Percentiles rank a stretch among this genome's conserved stretches.
Evolutionary conservation across 257 asterid genomes (phyloP).

Genomic region (Paulownia fortunei): DNA sequence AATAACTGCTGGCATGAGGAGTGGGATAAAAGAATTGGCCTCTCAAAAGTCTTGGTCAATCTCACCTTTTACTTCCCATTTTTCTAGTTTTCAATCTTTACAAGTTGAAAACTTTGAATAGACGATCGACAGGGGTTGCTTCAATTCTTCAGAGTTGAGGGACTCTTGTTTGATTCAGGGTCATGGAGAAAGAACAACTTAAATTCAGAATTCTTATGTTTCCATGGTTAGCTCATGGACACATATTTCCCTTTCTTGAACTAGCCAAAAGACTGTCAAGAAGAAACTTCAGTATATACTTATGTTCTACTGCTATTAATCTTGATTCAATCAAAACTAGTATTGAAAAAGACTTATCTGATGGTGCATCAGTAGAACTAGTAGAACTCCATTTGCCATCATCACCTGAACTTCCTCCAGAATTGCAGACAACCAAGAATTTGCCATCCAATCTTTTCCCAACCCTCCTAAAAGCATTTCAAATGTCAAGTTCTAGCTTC

Average conservation of each 20-base stretch:
- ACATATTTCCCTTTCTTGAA: constrained; percentile 46
- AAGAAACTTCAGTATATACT: constrained; percentile 32
- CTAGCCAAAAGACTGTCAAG: constrained; percentile 47
- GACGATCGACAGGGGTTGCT: background rate
- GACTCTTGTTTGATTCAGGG: background rate
- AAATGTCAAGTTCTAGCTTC: constrained; percentile 26
- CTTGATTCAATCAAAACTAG: constrained; percentile 28
- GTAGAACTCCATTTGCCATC: constrained; percentile 33
- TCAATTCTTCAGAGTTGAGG: background rate
- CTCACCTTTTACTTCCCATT: too few relatives aligned
- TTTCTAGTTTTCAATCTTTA: background rate
- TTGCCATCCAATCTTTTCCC: constrained; percentile 19
- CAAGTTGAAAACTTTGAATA: background rate
- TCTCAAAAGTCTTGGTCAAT: too few relatives aligned
- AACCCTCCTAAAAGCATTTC: constrained; percentile 25
- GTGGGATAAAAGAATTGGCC: too few relatives aligned
- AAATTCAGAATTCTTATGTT: constrained; percentile 40
- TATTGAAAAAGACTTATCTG: background rate
- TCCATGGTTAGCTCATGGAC: constrained; percentile 66
- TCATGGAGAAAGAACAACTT: constrained; percentile 31
- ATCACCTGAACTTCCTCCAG: constrained; percentile 26
- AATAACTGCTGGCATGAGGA: too few relatives aligned
- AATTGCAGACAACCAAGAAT: constrained; percentile 34
- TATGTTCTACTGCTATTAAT: constrained; percentile 40
- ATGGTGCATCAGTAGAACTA: background rate